Evolutionary conservation across 2,329 filamentous ascomycete genomes (phyloP), one percentile per base, ranked within the genome.

Genomic region (Colletotrichum sp.): DNA sequence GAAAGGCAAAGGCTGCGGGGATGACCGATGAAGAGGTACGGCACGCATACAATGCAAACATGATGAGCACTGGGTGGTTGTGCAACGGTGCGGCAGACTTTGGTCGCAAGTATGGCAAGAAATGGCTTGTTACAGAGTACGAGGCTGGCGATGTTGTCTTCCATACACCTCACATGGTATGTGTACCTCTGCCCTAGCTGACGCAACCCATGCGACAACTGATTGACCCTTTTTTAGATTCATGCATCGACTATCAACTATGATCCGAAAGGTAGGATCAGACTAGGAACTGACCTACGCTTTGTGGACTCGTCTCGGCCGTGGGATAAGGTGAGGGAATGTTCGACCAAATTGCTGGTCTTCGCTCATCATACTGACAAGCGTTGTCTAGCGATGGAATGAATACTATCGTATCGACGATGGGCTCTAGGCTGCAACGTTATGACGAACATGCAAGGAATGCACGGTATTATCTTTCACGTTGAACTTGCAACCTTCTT

Each of bases 171-270:
- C 82, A 86, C 52, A 84, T 83, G 81, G 81, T 70, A 28, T 32
- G n/a, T 32, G n/a, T 3, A 16, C 1, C 48, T n/a, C n/a, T n/a
- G 18, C 34, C 18, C 9, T 21, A 7, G 6, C 0, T 21, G 24
- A 3, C n/a, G 24, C n/a, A 16, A 1, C 2, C 13, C 24, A 7
- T n/a, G 1, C 7, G 15, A 3, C 24, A 15, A 16, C 13, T 28
- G 26, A n/a, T 16, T n/a, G 12, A 21, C 6, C 7, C 34, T 1
- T 43, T 18, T 43, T 15, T 28, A 73, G 71, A 70, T 92, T 28
- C 90, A 92, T 79, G 89, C 90, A 0, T 91, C 89, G 3, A 90
- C 88, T 0, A 84, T 91, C 70, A 92, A 92, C 68, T 84, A 88
- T 63, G 89, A 91, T 60, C 85, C 86, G 0, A 82, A 87, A 6